These are phyloP conservation scores for Elsinoe ampelina DNA, from an alignment of 2,329 filamentous ascomycete genomes.

Conservation along the genomic window DNA sequence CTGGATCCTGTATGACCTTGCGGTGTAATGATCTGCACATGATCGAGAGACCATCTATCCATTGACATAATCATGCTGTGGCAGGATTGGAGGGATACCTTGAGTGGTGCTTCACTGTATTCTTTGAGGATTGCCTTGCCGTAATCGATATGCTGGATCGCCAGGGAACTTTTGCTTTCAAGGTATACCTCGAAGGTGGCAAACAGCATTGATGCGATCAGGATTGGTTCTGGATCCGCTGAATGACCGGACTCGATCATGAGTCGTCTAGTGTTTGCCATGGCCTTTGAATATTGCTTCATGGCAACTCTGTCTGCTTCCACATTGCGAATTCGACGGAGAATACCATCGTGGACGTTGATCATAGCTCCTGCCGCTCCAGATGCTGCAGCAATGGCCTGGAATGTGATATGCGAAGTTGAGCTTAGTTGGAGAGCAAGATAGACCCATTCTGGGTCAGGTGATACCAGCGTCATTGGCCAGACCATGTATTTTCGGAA, in stretches of 20 bases:
- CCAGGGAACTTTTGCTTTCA: neutral
- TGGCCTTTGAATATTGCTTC: constrained; percentile 3
- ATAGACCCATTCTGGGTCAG: constrained; percentile 10
- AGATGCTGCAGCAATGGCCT: neutral
- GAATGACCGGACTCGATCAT: neutral
- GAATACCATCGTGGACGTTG: constrained; percentile 4
- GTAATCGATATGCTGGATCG: constrained; percentile 4
- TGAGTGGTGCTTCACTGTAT: neutral
- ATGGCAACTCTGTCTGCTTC: neutral
- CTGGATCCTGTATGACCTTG: neutral
- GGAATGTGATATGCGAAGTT: neutral
- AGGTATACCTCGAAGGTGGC: constrained; percentile 4
- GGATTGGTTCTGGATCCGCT: neutral
- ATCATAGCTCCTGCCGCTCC: constrained; percentile 2
- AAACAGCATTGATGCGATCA: constrained; percentile 2
- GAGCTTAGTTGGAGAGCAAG: neutral
- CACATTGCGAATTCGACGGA: neutral
- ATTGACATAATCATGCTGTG: constrained; percentile 8
- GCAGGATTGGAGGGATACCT: constrained; percentile 1
- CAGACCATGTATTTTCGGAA: constrained; percentile 7
- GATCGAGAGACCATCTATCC: constrained; percentile 8
- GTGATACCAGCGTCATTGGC: constrained; percentile 7
- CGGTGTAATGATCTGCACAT: neutral
- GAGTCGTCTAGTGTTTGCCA: neutral
- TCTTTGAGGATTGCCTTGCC: neutral